A percentile compares a stretch with the other conserved stretches of the same genome.
phyloP scores from a whole-genome alignment of 202 grass and related monocot species.

The Sporobolus alterniflorus region DNA sequence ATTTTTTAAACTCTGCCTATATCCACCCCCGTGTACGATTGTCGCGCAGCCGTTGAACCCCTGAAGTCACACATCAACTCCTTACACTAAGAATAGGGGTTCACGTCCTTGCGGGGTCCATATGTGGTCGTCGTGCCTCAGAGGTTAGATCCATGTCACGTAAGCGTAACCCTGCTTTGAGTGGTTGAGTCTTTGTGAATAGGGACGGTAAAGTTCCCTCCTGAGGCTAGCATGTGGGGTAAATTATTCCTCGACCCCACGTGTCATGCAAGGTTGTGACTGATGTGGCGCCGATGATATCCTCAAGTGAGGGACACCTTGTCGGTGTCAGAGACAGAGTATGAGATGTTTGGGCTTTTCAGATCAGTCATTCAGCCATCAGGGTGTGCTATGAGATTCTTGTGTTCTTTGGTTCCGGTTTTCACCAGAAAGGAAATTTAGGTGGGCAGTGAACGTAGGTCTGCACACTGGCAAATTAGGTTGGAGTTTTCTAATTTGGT shows the following conservation, averaged over 20 bases:
- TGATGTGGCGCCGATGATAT: not conserved
- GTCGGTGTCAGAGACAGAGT: not conserved
- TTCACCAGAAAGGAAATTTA: conserved; percentile 15
- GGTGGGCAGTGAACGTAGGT: not conserved
- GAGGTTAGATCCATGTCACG: not conserved
- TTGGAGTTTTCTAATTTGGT: conserved; percentile 11
- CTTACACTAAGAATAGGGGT: not conserved
- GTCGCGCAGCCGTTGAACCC: conserved; percentile 27
- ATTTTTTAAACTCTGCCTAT: too few relatives aligned
- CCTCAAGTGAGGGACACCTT: not conserved
- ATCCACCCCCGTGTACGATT: conserved; percentile 6
- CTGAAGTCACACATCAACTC: not conserved
- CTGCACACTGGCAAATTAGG: not conserved
- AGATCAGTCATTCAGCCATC: not conserved
- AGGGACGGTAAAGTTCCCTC: conserved; percentile 5
- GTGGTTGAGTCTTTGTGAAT: not conserved
- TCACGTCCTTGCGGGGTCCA: rapidly evolving
- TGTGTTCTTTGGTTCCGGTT: not conserved
- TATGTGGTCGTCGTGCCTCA: not conserved
- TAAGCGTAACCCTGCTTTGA: conserved; percentile 13
- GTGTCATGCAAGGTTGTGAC: not conserved
- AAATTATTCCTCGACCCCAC: not conserved
- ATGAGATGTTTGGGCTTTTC: not conserved
- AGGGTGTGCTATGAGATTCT: not conserved
- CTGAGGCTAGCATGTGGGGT: conserved; percentile 35